Conservation (phyloP, 805 yeast genomes). For the Metschnikowia gruessii region DNA sequence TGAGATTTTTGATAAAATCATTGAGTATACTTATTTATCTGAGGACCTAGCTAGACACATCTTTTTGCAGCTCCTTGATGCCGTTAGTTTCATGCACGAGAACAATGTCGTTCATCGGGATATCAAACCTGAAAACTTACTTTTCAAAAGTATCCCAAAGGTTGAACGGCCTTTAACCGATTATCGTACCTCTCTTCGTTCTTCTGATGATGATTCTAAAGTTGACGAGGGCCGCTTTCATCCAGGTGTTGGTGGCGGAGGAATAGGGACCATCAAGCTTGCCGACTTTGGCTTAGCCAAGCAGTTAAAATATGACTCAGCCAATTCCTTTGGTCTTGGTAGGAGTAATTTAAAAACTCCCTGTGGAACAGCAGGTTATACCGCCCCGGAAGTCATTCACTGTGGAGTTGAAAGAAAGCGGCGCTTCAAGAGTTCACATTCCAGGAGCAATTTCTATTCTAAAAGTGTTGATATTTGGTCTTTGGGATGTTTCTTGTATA, state of each 20-base stretch:
- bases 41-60: conserved; percentile 65
- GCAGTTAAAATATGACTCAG: conserved; percentile 68
- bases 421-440: conserved; percentile 15
- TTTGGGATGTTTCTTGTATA: conserved; percentile 91
- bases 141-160: conserved; percentile 57
- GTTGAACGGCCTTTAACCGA: conserved; percentile 42
- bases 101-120: conserved; percentile 82
- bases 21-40: conserved; percentile 60
- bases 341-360: conserved; percentile 81
- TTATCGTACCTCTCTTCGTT: conserved; percentile 43
- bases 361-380: conserved; percentile 97
- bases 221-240: conserved; percentile 83
- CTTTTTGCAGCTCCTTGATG: conserved; percentile 59
- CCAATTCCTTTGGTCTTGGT: conserved; percentile 5
- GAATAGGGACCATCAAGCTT: conserved; percentile 81
- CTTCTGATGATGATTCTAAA: conserved; percentile 68
- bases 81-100: conserved; percentile 67
- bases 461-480: conserved; percentile 99
- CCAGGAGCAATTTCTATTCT: conserved; percentile 49
- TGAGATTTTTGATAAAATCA: conserved; percentile 68
- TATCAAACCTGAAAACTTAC: conserved; percentile 75
- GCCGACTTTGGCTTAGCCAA: conserved; percentile 97
- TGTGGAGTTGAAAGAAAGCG: conserved; percentile 57
- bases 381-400: conserved; percentile 96
- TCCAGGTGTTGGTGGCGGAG: conserved; percentile 87